A percentile compares a stretch with the other conserved stretches of the same genome.
Evolutionary conservation across 345 rosid species (phyloP).

Genomic region (Hibiscus tridactylites): DNA sequence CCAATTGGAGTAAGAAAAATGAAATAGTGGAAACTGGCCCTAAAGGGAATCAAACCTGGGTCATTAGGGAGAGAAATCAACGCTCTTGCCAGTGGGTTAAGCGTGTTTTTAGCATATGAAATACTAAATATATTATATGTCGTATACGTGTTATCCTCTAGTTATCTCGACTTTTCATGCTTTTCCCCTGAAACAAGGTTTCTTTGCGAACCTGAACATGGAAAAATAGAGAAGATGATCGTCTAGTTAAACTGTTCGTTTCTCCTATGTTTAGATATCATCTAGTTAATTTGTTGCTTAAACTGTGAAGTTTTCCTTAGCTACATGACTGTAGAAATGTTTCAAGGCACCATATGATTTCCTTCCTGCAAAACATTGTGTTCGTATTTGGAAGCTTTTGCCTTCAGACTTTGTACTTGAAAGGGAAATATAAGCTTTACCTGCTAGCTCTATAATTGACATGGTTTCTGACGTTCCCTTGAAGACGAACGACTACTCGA

Average conservation of each 20-base stretch:
- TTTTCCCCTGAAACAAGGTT: background rate
- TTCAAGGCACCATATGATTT: background rate
- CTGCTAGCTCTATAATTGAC: constrained; percentile 15
- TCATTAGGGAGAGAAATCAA: no score
- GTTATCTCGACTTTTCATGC: background rate
- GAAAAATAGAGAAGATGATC: background rate
- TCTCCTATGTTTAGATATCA: background rate
- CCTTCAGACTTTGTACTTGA: constrained; percentile 2
- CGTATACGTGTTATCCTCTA: no score
- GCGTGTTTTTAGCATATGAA: no score
- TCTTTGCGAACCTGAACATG: background rate
- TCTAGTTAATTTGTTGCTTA: background rate
- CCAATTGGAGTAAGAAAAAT: no score
- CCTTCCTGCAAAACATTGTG: constrained; percentile 2
- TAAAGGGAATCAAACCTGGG: no score
- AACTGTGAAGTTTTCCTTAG: background rate
- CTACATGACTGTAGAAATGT: background rate
- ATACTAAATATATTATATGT: no score
- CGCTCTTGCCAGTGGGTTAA: no score
- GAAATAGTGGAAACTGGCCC: no score
- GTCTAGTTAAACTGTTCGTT: background rate
- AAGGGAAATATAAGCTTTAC: constrained; percentile 8
- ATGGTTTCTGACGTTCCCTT: constrained; percentile 10
- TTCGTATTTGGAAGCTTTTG: background rate
- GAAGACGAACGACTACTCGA: constrained; percentile 88